These are phyloP conservation scores for Ophiostoma perfectum DNA, from an alignment of 2,329 filamentous ascomycete genomes.

Conservation along the genomic window DNA sequence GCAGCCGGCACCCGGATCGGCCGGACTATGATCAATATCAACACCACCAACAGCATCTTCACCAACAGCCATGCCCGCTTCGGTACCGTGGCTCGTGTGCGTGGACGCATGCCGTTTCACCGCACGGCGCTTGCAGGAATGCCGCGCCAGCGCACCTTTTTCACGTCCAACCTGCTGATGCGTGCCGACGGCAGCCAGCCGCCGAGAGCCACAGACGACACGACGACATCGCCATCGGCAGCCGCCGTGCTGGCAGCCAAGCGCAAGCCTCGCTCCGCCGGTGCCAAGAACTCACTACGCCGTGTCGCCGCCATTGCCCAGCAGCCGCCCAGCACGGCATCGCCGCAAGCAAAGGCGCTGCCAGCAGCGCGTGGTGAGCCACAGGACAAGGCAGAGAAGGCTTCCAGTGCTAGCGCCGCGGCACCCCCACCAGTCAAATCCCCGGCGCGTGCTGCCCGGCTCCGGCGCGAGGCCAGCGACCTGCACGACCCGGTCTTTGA, in stretches of 20 bases:
- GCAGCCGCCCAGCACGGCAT: constrained; percentile 36
- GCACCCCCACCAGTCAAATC: background rate
- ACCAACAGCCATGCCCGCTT: background rate
- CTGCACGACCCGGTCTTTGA: constrained; percentile 19
- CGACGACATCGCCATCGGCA: background rate
- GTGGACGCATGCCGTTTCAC: constrained; percentile 32
- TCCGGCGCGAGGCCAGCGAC: constrained; percentile 12
- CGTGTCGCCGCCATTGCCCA: constrained; percentile 85
- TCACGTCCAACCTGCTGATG: constrained; percentile 58
- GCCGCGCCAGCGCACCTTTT: constrained; percentile 58
- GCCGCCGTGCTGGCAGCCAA: constrained; percentile 19
- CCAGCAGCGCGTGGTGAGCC: constrained; percentile 27
- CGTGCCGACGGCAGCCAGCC: constrained; percentile 25
- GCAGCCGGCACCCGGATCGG: constrained; percentile 15
- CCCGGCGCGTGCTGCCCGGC: background rate
- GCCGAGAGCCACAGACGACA: background rate
- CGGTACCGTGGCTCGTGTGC: background rate
- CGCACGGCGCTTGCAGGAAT: constrained; percentile 39
- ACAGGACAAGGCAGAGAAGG: constrained; percentile 23
- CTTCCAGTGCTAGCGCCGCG: constrained; percentile 22
- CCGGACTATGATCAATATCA: constrained; percentile 11
- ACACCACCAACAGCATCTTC: background rate
- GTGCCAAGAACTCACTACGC: constrained; percentile 63
- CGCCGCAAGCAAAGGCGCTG: background rate
- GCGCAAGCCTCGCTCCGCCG: constrained; percentile 26